A percentile compares a stretch with the other conserved stretches of the same genome.
Evolutionary conservation across 176 grass and related monocot genomes (phyloP).

Genomic region (Triticum aestivum): IWGSC_CS_RefSeq_v2.1 NC_057803.1:536298374-536298873

Average conservation of each 20-base stretch:
- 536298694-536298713: conserved; percentile 67
- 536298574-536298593: conserved; percentile 90
- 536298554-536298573: conserved; percentile 79
- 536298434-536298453: conserved; percentile 80
- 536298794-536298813: conserved; percentile 37
- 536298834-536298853: conserved; percentile 67
- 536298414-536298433: conserved; percentile 82
- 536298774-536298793: conserved; percentile 66
- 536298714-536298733: conserved; percentile 72
- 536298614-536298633: conserved; percentile 47
- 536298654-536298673: conserved; percentile 40
- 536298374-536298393: conserved; percentile 43
- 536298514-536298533: conserved; percentile 81
- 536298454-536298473: conserved; percentile 62
- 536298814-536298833: conserved; percentile 55
- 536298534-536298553: conserved; percentile 50
- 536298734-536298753: conserved; percentile 75
- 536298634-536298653: conserved; percentile 73
- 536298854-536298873: conserved; percentile 33
- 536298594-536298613: conserved; percentile 85
- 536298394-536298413: conserved; percentile 70
- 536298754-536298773: conserved; percentile 40
- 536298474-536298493: conserved; percentile 59
- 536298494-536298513: conserved; percentile 78
- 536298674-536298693: conserved; percentile 45